Conservation (phyloP, 1,284 basidiomycete genomes). For the Pterulicium gracile region DNA sequence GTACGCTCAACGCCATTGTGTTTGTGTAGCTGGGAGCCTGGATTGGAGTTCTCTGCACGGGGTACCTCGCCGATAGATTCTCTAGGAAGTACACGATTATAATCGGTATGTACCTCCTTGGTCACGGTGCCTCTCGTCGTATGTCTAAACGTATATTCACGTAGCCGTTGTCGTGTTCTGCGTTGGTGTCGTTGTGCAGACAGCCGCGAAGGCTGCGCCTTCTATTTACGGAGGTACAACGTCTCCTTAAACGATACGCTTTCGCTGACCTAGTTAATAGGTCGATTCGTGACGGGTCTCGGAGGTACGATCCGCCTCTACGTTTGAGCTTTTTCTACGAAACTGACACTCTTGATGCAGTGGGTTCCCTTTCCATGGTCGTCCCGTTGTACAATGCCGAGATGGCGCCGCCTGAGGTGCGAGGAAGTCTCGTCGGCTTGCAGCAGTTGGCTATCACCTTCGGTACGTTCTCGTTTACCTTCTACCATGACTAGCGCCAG, state of each 20-base stretch:
- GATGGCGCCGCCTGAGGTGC: slow-evolving; percentile 72
- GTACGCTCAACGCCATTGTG: neutral
- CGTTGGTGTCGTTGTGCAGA: slow-evolving; percentile 60
- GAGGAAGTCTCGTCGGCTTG: slow-evolving; percentile 72
- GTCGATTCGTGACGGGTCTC: slow-evolving; percentile 67
- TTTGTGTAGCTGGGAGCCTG: slow-evolving; percentile 48
- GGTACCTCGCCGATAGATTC: slow-evolving; percentile 59
- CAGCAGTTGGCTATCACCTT: slow-evolving; percentile 77
- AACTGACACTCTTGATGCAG: neutral
- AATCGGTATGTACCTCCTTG: slow-evolving; percentile 32
- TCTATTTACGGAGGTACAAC: slow-evolving; percentile 55
- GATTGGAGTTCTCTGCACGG: slow-evolving; percentile 62
- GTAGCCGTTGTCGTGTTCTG: slow-evolving; percentile 56
- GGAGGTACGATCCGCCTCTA: slow-evolving; percentile 14
- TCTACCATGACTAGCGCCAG: neutral
- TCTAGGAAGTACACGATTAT: slow-evolving; percentile 66
- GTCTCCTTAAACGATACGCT: slow-evolving; percentile 2
- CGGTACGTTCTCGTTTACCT: slow-evolving; percentile 31
- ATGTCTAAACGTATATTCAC: too few species aligned
- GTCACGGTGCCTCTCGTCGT: too few species aligned
- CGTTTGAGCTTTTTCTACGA: neutral
- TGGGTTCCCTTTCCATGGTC: slow-evolving; percentile 60
- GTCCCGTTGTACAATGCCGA: slow-evolving; percentile 68
- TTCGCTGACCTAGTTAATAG: slow-evolving; percentile 17
- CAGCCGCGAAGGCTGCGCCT: slow-evolving; percentile 37